phyloP scores from a whole-genome alignment of 768 basidiomycete genomes.

The Tylopilus rubrobrunneus region DNA sequence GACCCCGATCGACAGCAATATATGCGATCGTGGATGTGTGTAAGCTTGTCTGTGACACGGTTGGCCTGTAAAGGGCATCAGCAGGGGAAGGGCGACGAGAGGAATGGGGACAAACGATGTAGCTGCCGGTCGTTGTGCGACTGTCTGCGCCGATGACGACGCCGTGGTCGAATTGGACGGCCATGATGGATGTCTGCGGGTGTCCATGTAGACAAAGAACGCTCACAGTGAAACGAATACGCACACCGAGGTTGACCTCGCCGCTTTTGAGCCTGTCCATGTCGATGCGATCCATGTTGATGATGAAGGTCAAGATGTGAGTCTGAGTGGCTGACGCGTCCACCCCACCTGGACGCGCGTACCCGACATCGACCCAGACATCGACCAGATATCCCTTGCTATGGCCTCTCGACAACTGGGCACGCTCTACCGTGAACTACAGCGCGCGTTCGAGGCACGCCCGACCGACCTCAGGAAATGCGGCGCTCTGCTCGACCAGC shows the following conservation, averaged over 20 bases:
- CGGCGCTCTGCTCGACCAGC: conserved; percentile 57
- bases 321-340: conserved; percentile 48
- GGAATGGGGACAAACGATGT: conserved; percentile 64
- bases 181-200: conserved; percentile 97
- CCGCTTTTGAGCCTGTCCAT: conserved; percentile 86
- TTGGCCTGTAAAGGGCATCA: conserved; percentile 61
- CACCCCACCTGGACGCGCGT: conserved; percentile 34
- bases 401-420: conserved; percentile 57
- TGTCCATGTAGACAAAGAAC: neutral
- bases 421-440: conserved; percentile 61
- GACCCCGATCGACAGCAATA: conserved; percentile 99
- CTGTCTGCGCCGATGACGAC: conserved; percentile 97
- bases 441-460: conserved; percentile 59
- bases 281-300: conserved; percentile 63
- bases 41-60: conserved; percentile 97
- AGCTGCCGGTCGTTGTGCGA: conserved; percentile 94
- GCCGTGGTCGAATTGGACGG: conserved; percentile 92
- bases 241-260: conserved; percentile 94
- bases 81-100: neutral
- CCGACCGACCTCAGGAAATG: conserved; percentile 69
- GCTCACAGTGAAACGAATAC: conserved; percentile 28
- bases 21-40: conserved; percentile 93
- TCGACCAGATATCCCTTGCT: neutral
- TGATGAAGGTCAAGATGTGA: conserved; percentile 16
- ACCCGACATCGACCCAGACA: neutral